A percentile compares a stretch with the other conserved stretches of the same genome.
Evolutionary conservation across 2,329 filamentous ascomycete genomes (phyloP).

Genomic region (Phaeophleospora eucalypticola): DNA sequence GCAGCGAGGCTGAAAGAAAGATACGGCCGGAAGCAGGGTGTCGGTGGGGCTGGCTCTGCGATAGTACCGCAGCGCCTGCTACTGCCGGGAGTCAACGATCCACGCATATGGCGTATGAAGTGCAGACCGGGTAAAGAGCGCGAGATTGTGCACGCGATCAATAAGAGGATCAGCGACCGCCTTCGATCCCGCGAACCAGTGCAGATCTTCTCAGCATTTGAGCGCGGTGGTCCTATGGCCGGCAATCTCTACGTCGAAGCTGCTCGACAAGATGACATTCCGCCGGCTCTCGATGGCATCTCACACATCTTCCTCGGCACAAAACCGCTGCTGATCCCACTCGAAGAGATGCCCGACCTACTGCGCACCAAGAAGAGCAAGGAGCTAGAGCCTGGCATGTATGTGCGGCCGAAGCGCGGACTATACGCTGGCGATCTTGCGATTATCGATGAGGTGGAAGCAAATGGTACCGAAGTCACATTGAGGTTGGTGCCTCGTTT

Average conservation of each 20-base stretch:
- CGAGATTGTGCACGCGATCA: slow-evolving; percentile 82
- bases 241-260: slow-evolving; percentile 96
- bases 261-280: slow-evolving; percentile 77
- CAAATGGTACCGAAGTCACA: slow-evolving; percentile 83
- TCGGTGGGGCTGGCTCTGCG: slow-evolving; percentile 64
- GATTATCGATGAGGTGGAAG: slow-evolving; percentile 86
- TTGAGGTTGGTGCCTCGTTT: slow-evolving; percentile 85
- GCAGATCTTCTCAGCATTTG: slow-evolving; percentile 84
- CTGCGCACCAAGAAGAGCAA: slow-evolving; percentile 84
- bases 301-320: slow-evolving; percentile 85
- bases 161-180: slow-evolving; percentile 82
- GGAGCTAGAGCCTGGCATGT: slow-evolving; percentile 78
- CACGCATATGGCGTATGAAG: slow-evolving; percentile 89
- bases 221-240: slow-evolving; percentile 72
- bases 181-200: slow-evolving; percentile 73
- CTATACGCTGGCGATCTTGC: slow-evolving; percentile 87
- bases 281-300: slow-evolving; percentile 76
- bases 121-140: slow-evolving; percentile 95
- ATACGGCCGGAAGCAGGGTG: slow-evolving; percentile 71
- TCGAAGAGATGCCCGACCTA: slow-evolving; percentile 98
- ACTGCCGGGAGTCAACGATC: slow-evolving; percentile 89
- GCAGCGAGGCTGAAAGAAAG: slow-evolving; percentile 81
- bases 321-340: slow-evolving; percentile 82
- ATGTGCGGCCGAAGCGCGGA: slow-evolving; percentile 71
- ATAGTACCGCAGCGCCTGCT: slow-evolving; percentile 81